Evolutionary conservation across 495 filamentous ascomycete species (phyloP), one percentile per base, ranked within the genome.

Genomic region (Aspergillus mulundensis): DNA sequence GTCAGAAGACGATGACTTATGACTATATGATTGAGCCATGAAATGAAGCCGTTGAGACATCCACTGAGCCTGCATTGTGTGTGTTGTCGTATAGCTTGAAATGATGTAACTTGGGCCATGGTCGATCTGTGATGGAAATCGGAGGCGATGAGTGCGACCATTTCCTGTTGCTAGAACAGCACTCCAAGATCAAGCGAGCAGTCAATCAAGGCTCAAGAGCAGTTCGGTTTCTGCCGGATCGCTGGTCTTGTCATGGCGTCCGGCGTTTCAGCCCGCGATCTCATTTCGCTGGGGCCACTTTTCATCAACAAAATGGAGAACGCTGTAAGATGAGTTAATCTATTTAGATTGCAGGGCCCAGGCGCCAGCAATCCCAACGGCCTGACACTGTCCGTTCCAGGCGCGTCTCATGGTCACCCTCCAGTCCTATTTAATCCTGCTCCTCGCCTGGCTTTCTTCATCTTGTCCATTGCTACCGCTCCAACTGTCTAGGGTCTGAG

Each of bases 261-360:
- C 58, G 53, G 60, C 36, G 70, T 73, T 71, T 73, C 70, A 71
- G 24, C 40, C 64, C 34, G 51, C 51, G 56, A 62, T 52, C 53
- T 65, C 61, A 67, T 68, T 67, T 67, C 63, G 59, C 42, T 53
- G 48, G 48, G 43, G 43, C 40, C 48, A 39, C 20, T 42, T 39
- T 25, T 56, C 34, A 58, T 58, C 42, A 56, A 60, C 54, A 20
- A 25, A 24, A 50, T 55, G 45, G 45, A 38, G 10, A 30, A 36
- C 53, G 38, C 47, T 49, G 12, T 48, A 46, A 21, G 55, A 40
- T 20, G 50, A 54, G 50, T 45, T 61, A 57, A 61, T 64, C 56
- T 64, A 36, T 32, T 58, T 55, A 53, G 30, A 64, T 64, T 63
- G 61, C 40, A 48, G 43, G 21, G 53, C 19, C 34, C 32, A 34